Evolutionary conservation across 352 stramenopile genomes (phyloP), one percentile per base, ranked within the genome.

Genomic region (Phytopythium boreale): DNA sequence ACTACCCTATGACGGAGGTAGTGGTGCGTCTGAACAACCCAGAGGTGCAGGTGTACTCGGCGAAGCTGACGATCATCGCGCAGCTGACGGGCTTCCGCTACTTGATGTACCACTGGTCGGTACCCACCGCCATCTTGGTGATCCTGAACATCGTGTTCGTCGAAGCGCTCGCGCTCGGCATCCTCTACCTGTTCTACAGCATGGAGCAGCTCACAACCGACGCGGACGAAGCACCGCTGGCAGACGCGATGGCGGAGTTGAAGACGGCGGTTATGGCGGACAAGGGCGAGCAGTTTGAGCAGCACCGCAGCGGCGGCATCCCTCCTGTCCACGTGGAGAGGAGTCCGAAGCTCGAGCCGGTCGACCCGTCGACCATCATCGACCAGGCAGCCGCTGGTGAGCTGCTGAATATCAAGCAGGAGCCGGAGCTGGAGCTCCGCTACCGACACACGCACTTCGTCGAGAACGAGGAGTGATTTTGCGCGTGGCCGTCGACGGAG

Each of bases 61-160:
- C 80, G 27, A 87, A 88, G 65, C 77, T 95, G 41, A 93, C 80
- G 62, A 80, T 95, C 59, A 89, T 95, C 61, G 84, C 86, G 27
- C 86, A 95, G 70, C 74, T 95, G 51, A 83, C 82, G 50, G 86
- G 86, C 9, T 71, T 95, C 51, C 84, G 82, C 22, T 95, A 92
- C 52, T 71, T 93, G 61, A 95, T 95, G 86, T 95, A 95, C 70
- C 83, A 95, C 76, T 95, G 86, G 85, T 79, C 82, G 31, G 59
- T 92, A 29, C 68, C 84, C 31, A 93, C 85, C 0, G 84, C 85
- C 10, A 65, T 88, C 62, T 41, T 92, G 31, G 76, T 90, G 56
- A 90, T 91, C 36, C 59, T 92, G 63, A 92, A 93, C 68, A 84
- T 95, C 63, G 84, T 84, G 37, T 87, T 92, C 51, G 59, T 89